These are phyloP conservation scores for Calonectria naviculata DNA, from an alignment of 2,329 filamentous ascomycete genomes.

Conservation along the genomic window DNA sequence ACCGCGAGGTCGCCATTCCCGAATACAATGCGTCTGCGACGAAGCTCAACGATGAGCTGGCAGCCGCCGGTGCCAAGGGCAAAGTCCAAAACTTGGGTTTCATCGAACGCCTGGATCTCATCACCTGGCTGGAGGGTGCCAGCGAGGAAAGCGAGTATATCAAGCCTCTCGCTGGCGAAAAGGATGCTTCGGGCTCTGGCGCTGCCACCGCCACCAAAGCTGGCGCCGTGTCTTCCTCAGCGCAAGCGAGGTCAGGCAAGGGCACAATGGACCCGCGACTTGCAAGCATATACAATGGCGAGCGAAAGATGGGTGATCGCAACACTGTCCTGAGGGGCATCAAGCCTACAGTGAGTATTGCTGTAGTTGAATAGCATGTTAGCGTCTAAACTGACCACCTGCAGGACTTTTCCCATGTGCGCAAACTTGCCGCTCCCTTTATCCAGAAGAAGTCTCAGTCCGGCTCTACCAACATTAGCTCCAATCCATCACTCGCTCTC, in stretches of 20 bases:
- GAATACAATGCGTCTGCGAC: slow-evolving; percentile 91
- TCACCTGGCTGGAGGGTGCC: slow-evolving; percentile 92
- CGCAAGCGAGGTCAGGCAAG: slow-evolving; percentile 66
- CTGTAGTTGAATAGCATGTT: not conserved
- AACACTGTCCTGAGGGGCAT: slow-evolving; percentile 89
- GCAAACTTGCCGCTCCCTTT: slow-evolving; percentile 85
- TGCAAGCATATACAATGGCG: slow-evolving; percentile 89
- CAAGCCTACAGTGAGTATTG: slow-evolving; percentile 80
- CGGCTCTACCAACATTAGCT: slow-evolving; percentile 48
- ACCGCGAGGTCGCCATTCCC: slow-evolving; percentile 88
- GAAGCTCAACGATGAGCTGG: slow-evolving; percentile 82
- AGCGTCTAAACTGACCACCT: slow-evolving; percentile 12
- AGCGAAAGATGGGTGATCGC: slow-evolving; percentile 91
- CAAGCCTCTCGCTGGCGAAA: slow-evolving; percentile 79
- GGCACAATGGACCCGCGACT: slow-evolving; percentile 82
- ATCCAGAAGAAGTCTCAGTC: slow-evolving; percentile 70
- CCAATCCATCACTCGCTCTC: slow-evolving; percentile 60
- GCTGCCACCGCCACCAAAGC: slow-evolving; percentile 51
- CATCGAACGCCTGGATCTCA: slow-evolving; percentile 89
- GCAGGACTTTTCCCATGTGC: slow-evolving; percentile 93
- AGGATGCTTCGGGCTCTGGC: slow-evolving; percentile 54
- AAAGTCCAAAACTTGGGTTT: slow-evolving; percentile 90
- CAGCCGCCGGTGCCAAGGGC: slow-evolving; percentile 67
- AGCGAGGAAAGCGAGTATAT: slow-evolving; percentile 94
- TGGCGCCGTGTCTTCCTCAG: slow-evolving; percentile 55